Conservation (phyloP, 2,329 filamentous ascomycete genomes). For the Colletotrichum echinochloae region DNA sequence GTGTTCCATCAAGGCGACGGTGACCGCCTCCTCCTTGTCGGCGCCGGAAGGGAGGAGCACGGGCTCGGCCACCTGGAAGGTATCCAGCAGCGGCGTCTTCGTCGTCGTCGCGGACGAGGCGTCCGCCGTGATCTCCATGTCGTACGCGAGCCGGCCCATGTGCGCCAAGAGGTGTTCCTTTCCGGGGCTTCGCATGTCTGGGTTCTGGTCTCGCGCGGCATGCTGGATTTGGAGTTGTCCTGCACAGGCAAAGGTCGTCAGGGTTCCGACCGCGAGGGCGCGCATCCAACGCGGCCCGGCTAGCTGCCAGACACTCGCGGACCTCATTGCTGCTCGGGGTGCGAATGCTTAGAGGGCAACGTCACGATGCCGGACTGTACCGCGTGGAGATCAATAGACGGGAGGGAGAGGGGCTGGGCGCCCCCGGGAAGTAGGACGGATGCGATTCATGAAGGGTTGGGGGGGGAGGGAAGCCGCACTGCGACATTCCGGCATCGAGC, state of each 20-base stretch:
- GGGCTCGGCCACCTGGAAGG: conserved; percentile 77
- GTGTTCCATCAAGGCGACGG: conserved; percentile 74
- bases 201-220: background rate
- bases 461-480: background rate
- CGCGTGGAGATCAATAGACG: background rate
- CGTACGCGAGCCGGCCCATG: conserved; percentile 20
- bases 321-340: background rate
- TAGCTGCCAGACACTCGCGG: background rate
- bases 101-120: background rate
- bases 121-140: background rate
- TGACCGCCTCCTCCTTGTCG: conserved; percentile 40
- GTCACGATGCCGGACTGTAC: background rate
- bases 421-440: background rate
- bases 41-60: conserved; percentile 63
- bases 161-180: conserved; percentile 19
- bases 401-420: background rate
- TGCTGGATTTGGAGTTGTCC: conserved; percentile 17
- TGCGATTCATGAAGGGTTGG: conserved; percentile 1
- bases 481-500: background rate
- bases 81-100: conserved; percentile 58
- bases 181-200: background rate
- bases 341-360: background rate
- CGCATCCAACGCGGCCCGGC: background rate
- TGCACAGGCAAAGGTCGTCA: background rate
- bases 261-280: conserved; percentile 2